Evolutionary conservation across 768 basidiomycete species (phyloP), one percentile per base, ranked within the genome.

Genomic region (Calocera viscosa): DNA sequence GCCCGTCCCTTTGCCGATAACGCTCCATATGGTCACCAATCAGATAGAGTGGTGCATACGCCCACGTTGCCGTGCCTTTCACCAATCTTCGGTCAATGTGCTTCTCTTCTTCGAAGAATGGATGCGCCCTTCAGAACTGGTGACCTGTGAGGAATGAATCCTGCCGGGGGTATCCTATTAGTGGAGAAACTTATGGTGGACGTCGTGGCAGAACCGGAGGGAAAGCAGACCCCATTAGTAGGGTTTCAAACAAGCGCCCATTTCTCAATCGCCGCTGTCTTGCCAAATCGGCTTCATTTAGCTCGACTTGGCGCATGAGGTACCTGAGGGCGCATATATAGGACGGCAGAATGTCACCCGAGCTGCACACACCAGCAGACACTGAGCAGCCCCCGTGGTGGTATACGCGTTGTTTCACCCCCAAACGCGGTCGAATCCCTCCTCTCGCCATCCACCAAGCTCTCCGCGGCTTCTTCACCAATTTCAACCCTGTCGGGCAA

Each of bases 21-120:
- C 53, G 53, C 14, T 10, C 53, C 53, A 32, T 60, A 60, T 7
- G 16, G 53, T 26, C 14, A 60, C 2, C 14, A 2, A 60, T 60
- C 53, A 28, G 53, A 60, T 60, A 60, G 30, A 2, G 30, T 22
- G 53, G 5, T 16, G 7, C 53, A 16, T 60, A 32, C 53, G 53
- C 53, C 53, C 53, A 26, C 26, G 53, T 60, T 60, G 14, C 53
- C 30, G 53, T 60, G 22, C 53, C 53, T 60, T 60, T 60, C 53
- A 60, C 2, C 53, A 47, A 24, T 22, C 30, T 26, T 16, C 26
- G 26, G 11, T 12, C 30, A 60, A 28, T 32, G 14, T 28, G 7
- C 53, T 60, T 60, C 24, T 60, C 19, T 60, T 60, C 53, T 60
- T 22, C 24, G 53, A 60, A 60, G 53, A 16, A 16, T 26, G 53